Conservation (phyloP, 139 green algal species). For the Chlamydomonas sphaeroides region DNA sequence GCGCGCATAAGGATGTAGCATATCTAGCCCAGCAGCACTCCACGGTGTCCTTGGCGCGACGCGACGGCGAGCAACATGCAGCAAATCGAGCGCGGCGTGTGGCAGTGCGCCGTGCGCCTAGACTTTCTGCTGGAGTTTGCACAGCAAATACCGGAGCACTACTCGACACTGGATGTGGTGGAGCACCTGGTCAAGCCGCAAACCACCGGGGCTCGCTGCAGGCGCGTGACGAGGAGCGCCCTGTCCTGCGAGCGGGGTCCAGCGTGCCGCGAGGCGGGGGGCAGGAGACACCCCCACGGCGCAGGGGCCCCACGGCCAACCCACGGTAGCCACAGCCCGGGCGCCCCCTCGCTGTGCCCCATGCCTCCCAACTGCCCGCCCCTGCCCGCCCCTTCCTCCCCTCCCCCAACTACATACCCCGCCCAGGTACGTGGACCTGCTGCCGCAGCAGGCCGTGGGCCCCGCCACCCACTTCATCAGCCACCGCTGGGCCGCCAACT, state of each 20-base stretch:
- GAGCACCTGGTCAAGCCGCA: not conserved
- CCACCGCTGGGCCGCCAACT: not conserved
- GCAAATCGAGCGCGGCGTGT: not conserved
- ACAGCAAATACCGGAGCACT: not conserved
- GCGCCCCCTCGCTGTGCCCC: not conserved
- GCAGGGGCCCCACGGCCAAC: not conserved
- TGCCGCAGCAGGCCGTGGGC: not conserved
- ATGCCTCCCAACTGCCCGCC: too few species aligned
- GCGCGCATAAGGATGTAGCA: too few species aligned
- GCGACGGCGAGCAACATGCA: too few species aligned
- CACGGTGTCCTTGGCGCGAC: too few species aligned
- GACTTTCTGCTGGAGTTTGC: not conserved
- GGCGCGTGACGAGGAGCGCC: too few species aligned
- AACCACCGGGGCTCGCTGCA: not conserved
- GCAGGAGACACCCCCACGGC: too few species aligned
- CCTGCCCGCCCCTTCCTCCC: too few species aligned
- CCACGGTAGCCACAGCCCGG: not conserved
- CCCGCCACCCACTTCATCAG: not conserved
- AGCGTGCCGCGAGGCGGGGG: not conserved
- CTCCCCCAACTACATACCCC: too few species aligned
- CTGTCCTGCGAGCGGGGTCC: too few species aligned
- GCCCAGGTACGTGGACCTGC: not conserved
- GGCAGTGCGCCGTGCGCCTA: not conserved
- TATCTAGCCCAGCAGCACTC: too few species aligned
- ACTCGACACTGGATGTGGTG: not conserved